Base-by-base conservation (phyloP, 345 rosid genomes). In the Psidium friedrichsthalianum region DNA sequence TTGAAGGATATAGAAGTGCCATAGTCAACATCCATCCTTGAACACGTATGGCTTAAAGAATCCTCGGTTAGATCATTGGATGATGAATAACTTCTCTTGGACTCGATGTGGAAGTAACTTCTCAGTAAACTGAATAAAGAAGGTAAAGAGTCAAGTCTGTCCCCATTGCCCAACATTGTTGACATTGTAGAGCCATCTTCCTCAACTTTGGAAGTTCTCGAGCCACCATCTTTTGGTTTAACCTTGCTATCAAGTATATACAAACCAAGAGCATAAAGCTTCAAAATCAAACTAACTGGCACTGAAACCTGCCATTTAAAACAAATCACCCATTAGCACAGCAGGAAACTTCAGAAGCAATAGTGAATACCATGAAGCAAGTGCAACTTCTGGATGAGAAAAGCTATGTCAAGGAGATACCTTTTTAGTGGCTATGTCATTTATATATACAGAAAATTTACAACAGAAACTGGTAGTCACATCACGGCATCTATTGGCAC, bases 231-330 rank as follows among this genome's bases (percentile, higher is more conserved):
- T 88, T 64, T 85, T 22, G 76, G 84, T 85, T 92, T 91, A 82
- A 89, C 56, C 85, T 88, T 86, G 32, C 56, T 85, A 85, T 88
- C 88, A 27, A 85, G 85, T 52, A 92, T 76, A 80, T 88, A 89
- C 90, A 96, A 85, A 61, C 96, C 96, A 21, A 88, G 69, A 21
- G 98, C 92, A 90, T 96, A 97, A 84, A 97, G 94, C 89, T 90
- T 90, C 87, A 97, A 84, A 88, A 95, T 91, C 86, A 91, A 83
- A 89, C 88, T 88, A 83, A 90, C n/a, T 40, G 94, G 96, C 44
- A 86, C 86, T 78, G 84, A 74, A 54, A 87, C 94, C 99, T 97
- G 95, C 87, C 85, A 93, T 88, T 87, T 58, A 55, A 69, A 74
- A 82, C 85, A 56, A 86, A 83, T 36, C 83, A 83, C 47, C 89